Conservation (phyloP, 768 basidiomycete genomes). For the Kwoniella dejecticola region DNA sequence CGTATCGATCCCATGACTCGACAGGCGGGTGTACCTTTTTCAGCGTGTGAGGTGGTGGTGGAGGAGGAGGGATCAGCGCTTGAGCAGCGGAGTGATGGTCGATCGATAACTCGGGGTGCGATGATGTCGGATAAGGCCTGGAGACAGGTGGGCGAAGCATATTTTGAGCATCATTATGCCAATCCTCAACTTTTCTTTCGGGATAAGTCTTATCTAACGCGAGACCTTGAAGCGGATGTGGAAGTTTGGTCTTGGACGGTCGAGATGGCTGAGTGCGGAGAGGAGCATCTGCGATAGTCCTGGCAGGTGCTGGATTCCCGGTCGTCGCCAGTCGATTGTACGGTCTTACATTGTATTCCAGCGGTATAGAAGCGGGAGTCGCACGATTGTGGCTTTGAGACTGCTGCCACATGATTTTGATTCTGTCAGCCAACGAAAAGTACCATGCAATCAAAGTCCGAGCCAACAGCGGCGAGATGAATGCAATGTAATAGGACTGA, state of each 20-base stretch:
- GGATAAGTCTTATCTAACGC: conserved; percentile 12
- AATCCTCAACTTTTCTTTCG: conserved; percentile 8
- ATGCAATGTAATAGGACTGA: no score
- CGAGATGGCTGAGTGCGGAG: conserved; percentile 3
- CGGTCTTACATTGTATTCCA: conserved; percentile 15
- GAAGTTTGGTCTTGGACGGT: neutral
- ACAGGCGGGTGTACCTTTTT: conserved; percentile 14
- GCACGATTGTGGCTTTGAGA: neutral
- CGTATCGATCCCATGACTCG: conserved; percentile 3
- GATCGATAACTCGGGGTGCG: neutral
- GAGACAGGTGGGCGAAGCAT: conserved; percentile 5
- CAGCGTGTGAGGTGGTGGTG: neutral
- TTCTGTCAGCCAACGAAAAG: neutral
- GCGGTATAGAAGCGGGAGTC: neutral
- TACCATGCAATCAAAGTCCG: no score
- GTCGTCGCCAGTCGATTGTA: conserved; percentile 1
- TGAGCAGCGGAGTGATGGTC: conserved; percentile 14
- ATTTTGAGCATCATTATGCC: conserved; percentile 16
- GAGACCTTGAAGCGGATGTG: conserved; percentile 13
- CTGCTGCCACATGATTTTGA: neutral
- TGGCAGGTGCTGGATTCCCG: neutral
- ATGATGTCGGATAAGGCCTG: neutral
- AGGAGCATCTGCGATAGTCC: neutral
- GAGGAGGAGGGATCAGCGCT: neutral
- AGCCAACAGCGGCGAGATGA: no score